Base-by-base conservation (phyloP, 805 yeast species). In the Alloascoidea africana region DNA sequence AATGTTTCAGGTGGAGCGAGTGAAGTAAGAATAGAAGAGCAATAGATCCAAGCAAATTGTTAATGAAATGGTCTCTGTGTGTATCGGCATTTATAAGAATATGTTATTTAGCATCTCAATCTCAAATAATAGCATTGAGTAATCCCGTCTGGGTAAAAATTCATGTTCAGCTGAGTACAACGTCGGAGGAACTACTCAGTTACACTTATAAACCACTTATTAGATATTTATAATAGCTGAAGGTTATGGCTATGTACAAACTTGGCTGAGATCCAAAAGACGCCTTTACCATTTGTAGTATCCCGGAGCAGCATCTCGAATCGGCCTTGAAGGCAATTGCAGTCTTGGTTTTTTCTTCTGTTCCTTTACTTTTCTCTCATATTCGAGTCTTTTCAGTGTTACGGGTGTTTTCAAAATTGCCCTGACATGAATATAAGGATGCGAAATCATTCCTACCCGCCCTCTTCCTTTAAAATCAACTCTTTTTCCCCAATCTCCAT, bases 391-490 rank as follows among this genome's bases (percentile, higher is more conserved):
- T 42, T 60, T 54, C 49, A 65, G 60, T 11, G 94, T 81, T 45
- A 71, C 73, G 35, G 71, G 66, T 3, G 84, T 69, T 54, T 75
- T 79, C 41, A 89, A 63, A 41, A 89, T 66, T 34, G 83, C 82
- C 60, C 79, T 74, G 19, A 87, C 73, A 56, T 89, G 94, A 38
- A 85, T 76, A 54, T 70, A 80, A 42, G 81, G 74, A 51, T 83
- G 91, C 19, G 66, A 68, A 37, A 81, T 68, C 40, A 82, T 59
- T 53, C 97, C 97, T 15, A 71, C 66, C 56, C 95, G 73, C 45
- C 96, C 96, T 62, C 97, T 76, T 45, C 91, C 95, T 62, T 85
- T 86, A 53, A 69, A 66, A 48, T 89, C 96, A 5, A 75, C 57
- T 54, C 91, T 70, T 55, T 73, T 77, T 18, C 53, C 49, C 76